Base-by-base conservation (phyloP, 2,329 filamentous ascomycete genomes). In the Penicillium corylophilum region DNA sequence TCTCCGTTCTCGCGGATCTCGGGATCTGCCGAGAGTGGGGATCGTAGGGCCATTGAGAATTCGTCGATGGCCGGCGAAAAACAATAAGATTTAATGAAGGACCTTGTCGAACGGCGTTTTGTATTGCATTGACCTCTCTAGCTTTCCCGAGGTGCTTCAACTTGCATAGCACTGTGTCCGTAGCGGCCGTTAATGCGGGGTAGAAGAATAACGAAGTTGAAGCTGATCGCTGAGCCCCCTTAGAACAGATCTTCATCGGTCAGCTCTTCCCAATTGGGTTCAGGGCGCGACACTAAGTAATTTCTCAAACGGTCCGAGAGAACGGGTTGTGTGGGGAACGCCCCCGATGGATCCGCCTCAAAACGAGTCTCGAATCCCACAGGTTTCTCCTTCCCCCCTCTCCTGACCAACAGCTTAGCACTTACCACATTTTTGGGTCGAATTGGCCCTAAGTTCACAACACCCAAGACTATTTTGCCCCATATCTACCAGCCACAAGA, bases 11-110 rank as follows among this genome's bases (percentile, higher is more conserved):
- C 36, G 29, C 10, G 13, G 28, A 13, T 41, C 20, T 41, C 45
- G 45, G 36, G 36, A 40, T 48, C 20, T 42, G 29, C 46, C 33
- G 40, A 39, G 38, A 24, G 36, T 41, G 41, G 35, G 28, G 24
- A 51, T 31, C 15, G 7, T 26, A 28, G 20, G n/a, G 15, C 22
- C 8, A 16, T 16, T 16, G n/a, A n/a, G 31, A 35, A 35, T 6
- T 6, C 6, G n/a, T 16, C n/a, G n/a, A 9, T 16, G 8, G 3
- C n/a, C 5, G 31, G n/a, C 15, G n/a, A 35, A n/a, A 9, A 16
- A 9, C 2, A 18, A 35, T 35, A 35, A 35, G 31, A 35, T 35
- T 31, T 8, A 16, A 9, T 2, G 5, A 16, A 16, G 31, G 15
- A 4, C 6, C 15, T n/a, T 35, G 31, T 5, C 31, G 6, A 3